Evolutionary conservation across 2,329 filamentous ascomycete species (phyloP), one percentile per base, ranked within the genome.

Genomic region (Paecilomyces sp.): DNA sequence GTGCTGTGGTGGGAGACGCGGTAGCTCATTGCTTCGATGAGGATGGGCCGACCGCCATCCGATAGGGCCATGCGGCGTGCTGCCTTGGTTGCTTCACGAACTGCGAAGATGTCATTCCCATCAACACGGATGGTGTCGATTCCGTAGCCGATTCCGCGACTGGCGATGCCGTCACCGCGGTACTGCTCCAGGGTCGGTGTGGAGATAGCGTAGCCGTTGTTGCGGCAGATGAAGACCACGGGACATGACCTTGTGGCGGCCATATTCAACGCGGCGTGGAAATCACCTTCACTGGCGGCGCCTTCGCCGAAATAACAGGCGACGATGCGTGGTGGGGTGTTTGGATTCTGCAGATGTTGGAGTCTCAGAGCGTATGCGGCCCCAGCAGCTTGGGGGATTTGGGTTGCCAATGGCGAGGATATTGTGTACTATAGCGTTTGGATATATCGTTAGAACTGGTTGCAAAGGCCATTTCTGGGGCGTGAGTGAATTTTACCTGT

Each of bases 1-100:
- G 94, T 99, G 75, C 91, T 96, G 78, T 99, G 94, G 72, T 99
- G 92, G 6, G 90, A 93, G 52, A 97, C 92, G n/a, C 94, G 91
- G 77, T 99, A 99, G 25, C 90, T 93, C 90, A 99, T 96, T 59
- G 92, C 92, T 77, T 99, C 94, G 50, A 99, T 88, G 7, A 99
- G 79, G 0, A 99, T 84, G 0, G 91, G 92, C 63, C 84, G 86
- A 3, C 91, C 90, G n/a, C 90, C 91, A 52, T 90, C 86, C 59
- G 88, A 80, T 2, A 97, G 81, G 0, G 93, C 92, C 69, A 93
- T 85, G 55, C 85, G 82, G 1, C 92, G 84, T 0, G 94, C 94
- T 71, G 85, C 84, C 69, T 85, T 85, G 25, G 90, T 94, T 0
- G 86, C 91, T 74, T 92, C 89, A 50, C 90, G 83, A 0, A 96